phyloP scores from a whole-genome alignment of 495 filamentous ascomycete genomes.

The Neurospora intermedia region DNA sequence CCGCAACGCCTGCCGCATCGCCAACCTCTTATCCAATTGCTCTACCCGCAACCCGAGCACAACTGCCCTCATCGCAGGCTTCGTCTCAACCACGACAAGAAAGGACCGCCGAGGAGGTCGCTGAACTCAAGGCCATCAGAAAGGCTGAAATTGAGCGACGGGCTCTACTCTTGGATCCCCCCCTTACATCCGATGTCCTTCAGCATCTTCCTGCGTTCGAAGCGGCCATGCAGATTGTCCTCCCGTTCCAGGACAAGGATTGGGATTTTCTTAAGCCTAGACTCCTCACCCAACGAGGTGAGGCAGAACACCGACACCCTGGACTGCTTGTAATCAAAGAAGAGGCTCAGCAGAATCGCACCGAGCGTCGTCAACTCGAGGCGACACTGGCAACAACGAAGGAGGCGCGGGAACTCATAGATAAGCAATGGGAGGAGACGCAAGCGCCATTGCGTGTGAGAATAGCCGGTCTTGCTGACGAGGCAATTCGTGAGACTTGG shows the following conservation, averaged over 20 bases:
- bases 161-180: slow-evolving; percentile 49
- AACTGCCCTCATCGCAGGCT: background rate
- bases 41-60: slow-evolving; percentile 1
- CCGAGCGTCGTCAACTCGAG: slow-evolving; percentile 14
- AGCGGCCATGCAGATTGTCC: slow-evolving; percentile 54
- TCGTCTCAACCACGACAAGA: slow-evolving; percentile 15
- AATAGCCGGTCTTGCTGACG: slow-evolving; percentile 51
- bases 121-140: slow-evolving; percentile 47
- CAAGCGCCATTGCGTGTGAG: slow-evolving; percentile 51
- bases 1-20: background rate
- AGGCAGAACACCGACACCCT: slow-evolving; percentile 44
- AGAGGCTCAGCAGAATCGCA: slow-evolving; percentile 29
- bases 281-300: slow-evolving; percentile 49
- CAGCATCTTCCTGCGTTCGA: slow-evolving; percentile 58
- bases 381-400: slow-evolving; percentile 27
- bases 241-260: slow-evolving; percentile 49
- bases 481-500: slow-evolving; percentile 52
- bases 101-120: slow-evolving; percentile 34
- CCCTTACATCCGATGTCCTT: slow-evolving; percentile 46
- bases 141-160: slow-evolving; percentile 58
- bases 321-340: slow-evolving; percentile 27
- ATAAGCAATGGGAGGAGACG: slow-evolving; percentile 56
- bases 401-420: slow-evolving; percentile 48
- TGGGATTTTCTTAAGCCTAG: slow-evolving; percentile 58
- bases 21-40: background rate